Conservation (phyloP, 352 stramenopile genomes). For the Phytopythium mirpurense region DNA sequence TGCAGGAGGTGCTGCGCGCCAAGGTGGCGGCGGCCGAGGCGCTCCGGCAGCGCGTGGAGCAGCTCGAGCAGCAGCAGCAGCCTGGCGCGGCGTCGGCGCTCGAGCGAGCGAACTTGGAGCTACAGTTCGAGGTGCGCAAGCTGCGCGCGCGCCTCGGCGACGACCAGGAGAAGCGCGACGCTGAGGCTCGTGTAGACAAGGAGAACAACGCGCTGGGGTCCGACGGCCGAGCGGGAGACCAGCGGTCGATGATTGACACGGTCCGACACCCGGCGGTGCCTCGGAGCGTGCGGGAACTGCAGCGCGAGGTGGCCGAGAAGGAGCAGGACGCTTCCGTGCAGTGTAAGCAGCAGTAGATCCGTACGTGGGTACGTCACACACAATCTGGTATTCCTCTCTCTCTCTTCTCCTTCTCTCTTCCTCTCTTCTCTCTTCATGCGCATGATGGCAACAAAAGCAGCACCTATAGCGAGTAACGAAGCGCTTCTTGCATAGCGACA, state of each 20-base stretch:
- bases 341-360: slow-evolving; percentile 42
- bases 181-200: background rate
- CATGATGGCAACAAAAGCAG: too few species aligned
- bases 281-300: slow-evolving; percentile 3
- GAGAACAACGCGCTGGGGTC: background rate
- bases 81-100: slow-evolving; percentile 34
- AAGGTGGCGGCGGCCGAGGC: slow-evolving; percentile 37
- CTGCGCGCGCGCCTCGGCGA: slow-evolving; percentile 38
- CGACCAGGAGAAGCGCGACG: slow-evolving; percentile 9
- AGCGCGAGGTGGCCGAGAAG: slow-evolving; percentile 12
- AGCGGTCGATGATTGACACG: background rate
- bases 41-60: slow-evolving; percentile 27
- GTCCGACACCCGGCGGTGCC: background rate
- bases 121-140: slow-evolving; percentile 53
- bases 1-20: slow-evolving; percentile 41
- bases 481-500: too few species aligned
- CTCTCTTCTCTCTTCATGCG: background rate
- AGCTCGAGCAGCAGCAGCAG: slow-evolving; percentile 9
- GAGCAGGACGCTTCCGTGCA: slow-evolving; percentile 28
- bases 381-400: slow-evolving; percentile 2
- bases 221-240: background rate
- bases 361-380: background rate
- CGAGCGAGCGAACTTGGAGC: slow-evolving; percentile 64
- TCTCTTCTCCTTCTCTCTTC: background rate
- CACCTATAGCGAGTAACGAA: too few species aligned